Evolutionary conservation across 371 early-diverging fungal species (phyloP), one percentile per base, ranked within the genome.

Genomic region (Apophysomyces sp.): DNA sequence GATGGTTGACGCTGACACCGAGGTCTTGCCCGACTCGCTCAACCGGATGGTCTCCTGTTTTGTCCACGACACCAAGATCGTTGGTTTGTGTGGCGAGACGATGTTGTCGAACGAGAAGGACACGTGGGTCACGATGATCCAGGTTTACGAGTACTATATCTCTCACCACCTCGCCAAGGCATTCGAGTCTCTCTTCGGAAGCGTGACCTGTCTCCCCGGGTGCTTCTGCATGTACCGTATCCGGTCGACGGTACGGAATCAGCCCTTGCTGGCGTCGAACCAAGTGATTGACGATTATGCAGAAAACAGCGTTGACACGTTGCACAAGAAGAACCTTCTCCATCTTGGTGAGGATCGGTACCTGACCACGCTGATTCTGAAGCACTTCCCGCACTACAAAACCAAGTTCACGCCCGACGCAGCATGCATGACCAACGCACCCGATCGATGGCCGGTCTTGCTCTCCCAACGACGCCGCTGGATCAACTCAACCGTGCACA

Each of bases 141-240:
- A 99, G 73, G 98, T 99, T 15, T 97, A 94, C 74, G 96, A 96
- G 73, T 97, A 99, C 86, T 99, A 94, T 76, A 99, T 98, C 60
- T 96, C 98, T 16, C 99, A 99, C 83, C 96, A 98, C 62, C 72
- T 98, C 61, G 86, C 95, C 37, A 98, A 98, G 82, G 95, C 99
- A 1, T 99, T 99, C 75, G 99, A 99, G 78, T 95, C 96, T 13
- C 86, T 99, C 39, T 99, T 99, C 80, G 99, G 99, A 3, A 85
- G 92, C 27, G 97, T 96, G 29, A 95, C 97, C 2, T 98, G 97
- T 77, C 75, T 97, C 57, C 97, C 97, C 18, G 97, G 98, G 31
- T 96, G 97, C 73, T 97, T 97, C 85, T 92, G 92, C 67, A 92
- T 95, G 92, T 98, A 97, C 74, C 87, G 97, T 30, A 78, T 97